Conservation (phyloP, 495 filamentous ascomycete genomes). For the Pseudoneurospora amorphoporcata region DNA sequence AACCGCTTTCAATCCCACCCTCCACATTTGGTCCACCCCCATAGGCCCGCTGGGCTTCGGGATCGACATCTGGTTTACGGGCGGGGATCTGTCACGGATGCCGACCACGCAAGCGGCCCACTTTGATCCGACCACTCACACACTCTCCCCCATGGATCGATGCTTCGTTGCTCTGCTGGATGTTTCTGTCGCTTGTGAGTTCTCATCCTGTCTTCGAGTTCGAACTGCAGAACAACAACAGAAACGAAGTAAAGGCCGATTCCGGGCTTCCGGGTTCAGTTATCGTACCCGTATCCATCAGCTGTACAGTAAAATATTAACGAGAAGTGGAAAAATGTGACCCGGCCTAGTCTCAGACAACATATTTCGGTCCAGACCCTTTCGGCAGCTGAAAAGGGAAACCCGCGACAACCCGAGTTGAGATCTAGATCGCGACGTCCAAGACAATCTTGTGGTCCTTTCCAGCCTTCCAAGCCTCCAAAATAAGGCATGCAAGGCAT, state of each 20-base stretch:
- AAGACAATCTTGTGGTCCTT: not conserved
- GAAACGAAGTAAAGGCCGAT: not conserved
- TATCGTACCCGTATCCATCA: not conserved
- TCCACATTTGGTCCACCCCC: not conserved
- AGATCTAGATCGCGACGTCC: not conserved
- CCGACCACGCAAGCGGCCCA: not conserved
- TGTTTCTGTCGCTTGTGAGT: not conserved
- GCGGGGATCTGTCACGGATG: not conserved
- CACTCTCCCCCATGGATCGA: not conserved
- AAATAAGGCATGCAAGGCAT: too few relatives aligned
- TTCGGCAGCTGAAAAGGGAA: not conserved
- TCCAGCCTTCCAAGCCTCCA: not conserved
- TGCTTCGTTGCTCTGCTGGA: not conserved
- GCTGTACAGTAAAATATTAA: not conserved
- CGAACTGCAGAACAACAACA: not conserved
- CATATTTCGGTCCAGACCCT: not conserved
- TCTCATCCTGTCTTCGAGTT: not conserved
- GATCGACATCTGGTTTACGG: not conserved
- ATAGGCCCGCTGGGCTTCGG: not conserved
- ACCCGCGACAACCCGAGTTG: not conserved
- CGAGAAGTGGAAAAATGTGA: not conserved
- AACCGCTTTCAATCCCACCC: not conserved
- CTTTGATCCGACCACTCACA: not conserved
- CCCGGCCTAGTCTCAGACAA: not conserved
- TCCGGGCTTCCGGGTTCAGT: not conserved